Evolutionary conservation across 306 rosid species (phyloP).

Genomic region (Crataegus laevigata): DNA sequence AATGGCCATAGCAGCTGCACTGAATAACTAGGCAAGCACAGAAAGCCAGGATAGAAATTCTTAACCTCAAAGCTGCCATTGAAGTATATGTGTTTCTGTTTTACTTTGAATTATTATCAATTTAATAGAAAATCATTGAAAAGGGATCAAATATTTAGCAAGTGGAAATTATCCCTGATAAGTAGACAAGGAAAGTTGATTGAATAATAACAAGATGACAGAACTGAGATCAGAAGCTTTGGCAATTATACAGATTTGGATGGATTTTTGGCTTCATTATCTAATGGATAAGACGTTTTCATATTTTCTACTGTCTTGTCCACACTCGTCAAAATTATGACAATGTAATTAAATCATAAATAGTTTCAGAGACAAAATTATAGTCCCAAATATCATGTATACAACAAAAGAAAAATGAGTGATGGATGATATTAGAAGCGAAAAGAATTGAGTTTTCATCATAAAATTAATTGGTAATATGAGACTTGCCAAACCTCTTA

Average conservation of each 20-base stretch:
- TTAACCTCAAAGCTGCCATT: neutral
- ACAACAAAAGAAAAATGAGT: too few species aligned
- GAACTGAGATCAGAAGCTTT: too few species aligned
- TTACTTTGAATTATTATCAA: neutral
- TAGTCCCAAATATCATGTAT: too few species aligned
- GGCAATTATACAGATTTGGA: neutral
- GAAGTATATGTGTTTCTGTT: neutral
- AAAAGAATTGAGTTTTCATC: too few species aligned
- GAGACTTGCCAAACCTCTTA: too few species aligned
- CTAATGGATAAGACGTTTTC: neutral
- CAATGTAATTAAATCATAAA: too few species aligned
- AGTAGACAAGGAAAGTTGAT: neutral
- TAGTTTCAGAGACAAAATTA: too few species aligned
- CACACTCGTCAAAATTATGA: neutral
- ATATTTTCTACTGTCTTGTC: neutral
- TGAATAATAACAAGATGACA: neutral
- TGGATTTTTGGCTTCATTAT: neutral
- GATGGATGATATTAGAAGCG: too few species aligned
- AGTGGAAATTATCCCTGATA: neutral
- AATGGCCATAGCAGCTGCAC: neutral
- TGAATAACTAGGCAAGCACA: neutral
- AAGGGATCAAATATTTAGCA: too few species aligned
- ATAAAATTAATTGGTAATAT: too few species aligned
- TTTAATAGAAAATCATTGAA: neutral
- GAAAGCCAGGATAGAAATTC: neutral